These are phyloP conservation scores for Naganishia cerealis DNA, from an alignment of 1,284 basidiomycete species.

Conservation along the genomic window DNA sequence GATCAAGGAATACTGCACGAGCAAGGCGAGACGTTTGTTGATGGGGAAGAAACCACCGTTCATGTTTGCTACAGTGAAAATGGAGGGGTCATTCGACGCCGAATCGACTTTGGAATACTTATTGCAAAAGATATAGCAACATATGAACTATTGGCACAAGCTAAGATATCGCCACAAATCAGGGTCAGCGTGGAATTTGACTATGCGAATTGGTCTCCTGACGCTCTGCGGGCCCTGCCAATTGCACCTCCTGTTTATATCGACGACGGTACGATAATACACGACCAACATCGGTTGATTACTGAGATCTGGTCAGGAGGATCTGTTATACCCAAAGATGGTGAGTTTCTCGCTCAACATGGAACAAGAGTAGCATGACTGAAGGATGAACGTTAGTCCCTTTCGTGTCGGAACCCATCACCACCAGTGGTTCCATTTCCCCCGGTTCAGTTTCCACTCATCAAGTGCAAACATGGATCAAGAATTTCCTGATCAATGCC, in stretches of 20 bases:
- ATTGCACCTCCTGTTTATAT: slow-evolving; percentile 12
- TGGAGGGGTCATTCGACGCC: background rate
- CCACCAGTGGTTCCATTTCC: slow-evolving; percentile 15
- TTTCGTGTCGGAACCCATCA: slow-evolving; percentile 11
- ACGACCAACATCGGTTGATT: slow-evolving; percentile 9
- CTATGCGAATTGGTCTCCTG: slow-evolving; percentile 10
- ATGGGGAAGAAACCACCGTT: background rate
- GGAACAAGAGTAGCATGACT: background rate
- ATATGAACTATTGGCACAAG: slow-evolving; percentile 5
- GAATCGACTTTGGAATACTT: slow-evolving; percentile 15
- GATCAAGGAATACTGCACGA: slow-evolving; percentile 20
- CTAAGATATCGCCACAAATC: slow-evolving; percentile 6
- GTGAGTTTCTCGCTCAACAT: background rate
- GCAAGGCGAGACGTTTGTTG: slow-evolving; percentile 16
- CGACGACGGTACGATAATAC: slow-evolving; percentile 18
- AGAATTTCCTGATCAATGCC: slow-evolving; percentile 16
- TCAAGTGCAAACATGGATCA: slow-evolving; percentile 16
- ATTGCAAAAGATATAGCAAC: slow-evolving; percentile 17
- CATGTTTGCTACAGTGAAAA: slow-evolving; percentile 8
- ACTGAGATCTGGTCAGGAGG: slow-evolving; percentile 18
- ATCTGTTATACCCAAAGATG: slow-evolving; percentile 11
- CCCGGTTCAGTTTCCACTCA: slow-evolving; percentile 10
- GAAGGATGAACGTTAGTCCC: background rate
- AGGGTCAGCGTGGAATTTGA: slow-evolving; percentile 17
- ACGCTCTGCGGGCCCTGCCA: slow-evolving; percentile 7